Percentiles rank a stretch among this genome's conserved stretches.
Evolutionary conservation across 2,329 filamentous ascomycete genomes (phyloP).

Genomic region (Arthrobotrys conoides): DNA sequence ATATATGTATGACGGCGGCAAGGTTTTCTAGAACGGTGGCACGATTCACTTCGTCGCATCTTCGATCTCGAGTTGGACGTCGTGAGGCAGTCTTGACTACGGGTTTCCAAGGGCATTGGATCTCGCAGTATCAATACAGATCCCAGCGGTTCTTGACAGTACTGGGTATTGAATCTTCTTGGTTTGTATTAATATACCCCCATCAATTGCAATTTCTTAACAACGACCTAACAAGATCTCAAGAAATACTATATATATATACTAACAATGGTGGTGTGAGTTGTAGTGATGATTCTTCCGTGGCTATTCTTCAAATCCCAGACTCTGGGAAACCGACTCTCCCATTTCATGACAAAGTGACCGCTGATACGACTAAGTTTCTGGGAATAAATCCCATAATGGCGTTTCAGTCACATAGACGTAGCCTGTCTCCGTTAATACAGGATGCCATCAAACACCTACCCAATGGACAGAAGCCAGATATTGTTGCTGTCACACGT

Average conservation of each 20-base stretch:
- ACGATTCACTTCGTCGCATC: constrained; percentile 31
- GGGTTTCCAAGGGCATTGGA: neutral
- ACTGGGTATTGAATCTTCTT: constrained; percentile 85
- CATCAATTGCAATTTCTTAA: neutral
- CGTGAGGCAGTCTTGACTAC: neutral
- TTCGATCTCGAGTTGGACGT: neutral
- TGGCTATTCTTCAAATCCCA: constrained; percentile 80
- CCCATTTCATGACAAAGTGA: constrained; percentile 84
- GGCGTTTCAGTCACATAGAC: constrained; percentile 82
- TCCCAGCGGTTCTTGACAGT: constrained; percentile 48
- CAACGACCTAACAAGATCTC: neutral
- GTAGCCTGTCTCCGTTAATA: constrained; percentile 78
- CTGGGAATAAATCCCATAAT: constrained; percentile 84
- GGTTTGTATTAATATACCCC: constrained; percentile 60
- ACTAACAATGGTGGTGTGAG: constrained; percentile 5
- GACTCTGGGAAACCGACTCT: constrained; percentile 70
- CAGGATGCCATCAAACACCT: constrained; percentile 75
- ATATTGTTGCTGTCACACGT: constrained; percentile 89
- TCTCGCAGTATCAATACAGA: neutral
- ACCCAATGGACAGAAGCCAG: constrained; percentile 71
- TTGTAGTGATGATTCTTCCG: constrained; percentile 86
- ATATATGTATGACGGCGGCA: constrained; percentile 37
- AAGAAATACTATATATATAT: too few relatives aligned
- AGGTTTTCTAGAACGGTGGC: constrained; percentile 17
- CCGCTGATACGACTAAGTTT: constrained; percentile 81